These are phyloP conservation scores for Pseudocercospora cruenta DNA, from an alignment of 2,329 filamentous ascomycete genomes.

Conservation along the genomic window DNA sequence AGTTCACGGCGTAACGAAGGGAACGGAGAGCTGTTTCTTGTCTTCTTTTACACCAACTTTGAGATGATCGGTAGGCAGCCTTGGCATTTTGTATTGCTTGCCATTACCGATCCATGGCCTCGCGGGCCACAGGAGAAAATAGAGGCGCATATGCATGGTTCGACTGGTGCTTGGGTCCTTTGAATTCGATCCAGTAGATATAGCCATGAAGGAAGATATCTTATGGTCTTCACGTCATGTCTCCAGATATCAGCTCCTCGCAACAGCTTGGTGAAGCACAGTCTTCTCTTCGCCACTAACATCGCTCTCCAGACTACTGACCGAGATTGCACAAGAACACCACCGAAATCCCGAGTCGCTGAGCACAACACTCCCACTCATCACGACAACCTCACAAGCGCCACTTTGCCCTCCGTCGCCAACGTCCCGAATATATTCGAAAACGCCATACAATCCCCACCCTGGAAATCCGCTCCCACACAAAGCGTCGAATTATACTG, in stretches of 20 bases:
- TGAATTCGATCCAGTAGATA: too few relatives aligned
- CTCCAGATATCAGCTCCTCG: too few relatives aligned
- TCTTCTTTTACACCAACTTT: not conserved
- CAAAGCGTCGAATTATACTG: conserved; percentile 6
- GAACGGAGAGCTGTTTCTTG: not conserved
- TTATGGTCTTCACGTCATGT: too few relatives aligned
- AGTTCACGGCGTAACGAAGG: not conserved
- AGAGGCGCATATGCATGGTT: not conserved
- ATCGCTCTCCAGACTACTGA: too few relatives aligned
- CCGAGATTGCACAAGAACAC: too few relatives aligned
- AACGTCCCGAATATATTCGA: conserved; percentile 3
- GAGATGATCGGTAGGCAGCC: not conserved
- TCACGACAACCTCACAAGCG: conserved; percentile 8
- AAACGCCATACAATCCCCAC: conserved; percentile 3
- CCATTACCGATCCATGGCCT: not conserved
- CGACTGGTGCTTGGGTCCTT: too few relatives aligned
- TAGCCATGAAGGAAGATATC: too few relatives aligned
- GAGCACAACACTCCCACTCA: too few relatives aligned
- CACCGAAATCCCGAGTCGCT: too few relatives aligned
- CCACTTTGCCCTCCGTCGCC: conserved; percentile 4
- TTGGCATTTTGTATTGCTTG: too few relatives aligned
- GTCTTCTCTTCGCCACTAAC: too few relatives aligned
- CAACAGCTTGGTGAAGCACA: too few relatives aligned
- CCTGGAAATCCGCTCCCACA: not conserved
- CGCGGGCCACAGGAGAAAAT: not conserved